Evolutionary conservation across 495 filamentous ascomycete species (phyloP).

Genomic region (Trichoderma virens): DNA sequence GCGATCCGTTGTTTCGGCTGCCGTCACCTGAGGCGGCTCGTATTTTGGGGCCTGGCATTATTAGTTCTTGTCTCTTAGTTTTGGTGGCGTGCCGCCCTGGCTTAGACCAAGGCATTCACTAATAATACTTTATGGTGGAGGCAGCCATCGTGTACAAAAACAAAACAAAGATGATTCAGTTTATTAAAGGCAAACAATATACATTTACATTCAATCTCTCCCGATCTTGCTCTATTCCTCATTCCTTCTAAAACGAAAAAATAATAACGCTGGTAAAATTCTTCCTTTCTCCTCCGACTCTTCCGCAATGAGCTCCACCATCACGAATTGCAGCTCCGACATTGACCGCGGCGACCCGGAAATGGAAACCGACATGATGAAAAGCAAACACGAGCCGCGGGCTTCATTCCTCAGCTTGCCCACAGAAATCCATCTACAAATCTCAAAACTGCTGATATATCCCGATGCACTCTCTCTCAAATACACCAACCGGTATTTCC

Average conservation of each 20-base stretch:
- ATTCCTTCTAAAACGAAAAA: background rate
- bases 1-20: background rate
- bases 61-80: background rate
- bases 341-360: background rate
- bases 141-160: background rate
- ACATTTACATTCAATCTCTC: too few species aligned
- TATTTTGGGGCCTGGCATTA: too few species aligned
- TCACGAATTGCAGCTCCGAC: background rate
- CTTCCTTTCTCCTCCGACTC: background rate
- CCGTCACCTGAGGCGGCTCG: constrained; percentile 4
- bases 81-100: background rate
- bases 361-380: background rate
- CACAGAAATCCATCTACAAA: constrained; percentile 53
- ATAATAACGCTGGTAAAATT: too few species aligned
- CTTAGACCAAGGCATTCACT: background rate
- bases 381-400: background rate
- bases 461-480: constrained; percentile 55
- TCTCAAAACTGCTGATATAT: constrained; percentile 44
- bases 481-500: constrained; percentile 56
- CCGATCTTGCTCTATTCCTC: too few species aligned
- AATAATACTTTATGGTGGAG: background rate
- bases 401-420: constrained; percentile 33
- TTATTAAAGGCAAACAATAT: too few species aligned
- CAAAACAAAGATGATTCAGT: too few species aligned
- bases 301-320: background rate